Evolutionary conservation across 768 basidiomycete species (phyloP), one percentile per base, ranked within the genome.

Genomic region (Lactarius psammicola): DNA sequence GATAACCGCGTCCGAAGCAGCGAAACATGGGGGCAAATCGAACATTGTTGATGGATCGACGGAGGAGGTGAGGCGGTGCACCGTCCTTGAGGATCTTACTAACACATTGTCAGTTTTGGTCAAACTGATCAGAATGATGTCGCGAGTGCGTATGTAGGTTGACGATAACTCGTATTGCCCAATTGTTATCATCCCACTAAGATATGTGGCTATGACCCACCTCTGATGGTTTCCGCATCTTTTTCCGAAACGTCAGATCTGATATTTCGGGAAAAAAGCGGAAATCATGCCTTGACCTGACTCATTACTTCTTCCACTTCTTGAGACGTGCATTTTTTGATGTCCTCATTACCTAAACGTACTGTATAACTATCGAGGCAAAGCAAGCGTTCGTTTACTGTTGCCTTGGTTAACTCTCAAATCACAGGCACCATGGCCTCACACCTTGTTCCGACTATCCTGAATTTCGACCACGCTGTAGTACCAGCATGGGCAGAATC

Each of bases 1-100:
- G 59, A 91, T 93, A 62, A 80, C 79, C 66, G 76, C 81, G 42
- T 74, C 76, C 2, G 92, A 94, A 74, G 91, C 89, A 1, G 77
- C 78, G 59, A 76, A 80, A 64, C 72, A 82, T 56, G 87, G 88
- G 23, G 87, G 84, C 5, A 79, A 76, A 60, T 89, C 88, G 2
- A 73, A 75, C 6, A 73, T 90, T 10, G 79, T 83, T 2, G 89
- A 89, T 63, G 76, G 78, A 46, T 76, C 79, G 63, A 85, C 85
- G 13, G 78, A 78, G 57, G 74, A 80, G 78, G 90, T 92, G 69
- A 68, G 81, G 71, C 34, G 30, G 53, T 34, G 26, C 15, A 51
- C 49, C 23, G 13, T 46, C 49, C 33, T 46, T 18, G 51, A 20
- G 18, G 23, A 30, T 18, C 3, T 4, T 4, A 23, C 53, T 63